These are phyloP conservation scores for Tylopilus rubrobrunneus DNA, from an alignment of 768 basidiomycete genomes.

Conservation along the genomic window DNA sequence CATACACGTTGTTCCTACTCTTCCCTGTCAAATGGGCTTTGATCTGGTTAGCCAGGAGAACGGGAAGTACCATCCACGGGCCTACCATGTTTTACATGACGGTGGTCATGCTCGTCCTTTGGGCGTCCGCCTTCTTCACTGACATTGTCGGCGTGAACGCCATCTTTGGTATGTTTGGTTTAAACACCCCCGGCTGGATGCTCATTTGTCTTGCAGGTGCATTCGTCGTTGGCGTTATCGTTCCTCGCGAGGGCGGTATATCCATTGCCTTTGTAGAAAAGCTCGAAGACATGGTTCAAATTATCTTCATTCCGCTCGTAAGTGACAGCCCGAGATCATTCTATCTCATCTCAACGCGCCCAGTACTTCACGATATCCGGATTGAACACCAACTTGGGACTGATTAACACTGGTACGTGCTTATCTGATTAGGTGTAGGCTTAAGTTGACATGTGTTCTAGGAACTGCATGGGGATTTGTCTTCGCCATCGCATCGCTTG, in stretches of 20 bases:
- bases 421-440: background rate
- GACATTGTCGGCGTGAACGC: constrained; percentile 94
- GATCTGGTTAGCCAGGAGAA: constrained; percentile 67
- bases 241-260: constrained; percentile 86
- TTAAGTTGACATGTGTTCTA: constrained; percentile 18
- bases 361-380: constrained; percentile 95
- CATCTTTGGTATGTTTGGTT: constrained; percentile 63
- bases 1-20: constrained; percentile 74
- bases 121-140: constrained; percentile 89
- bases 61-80: constrained; percentile 76
- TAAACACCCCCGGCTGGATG: background rate
- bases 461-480: constrained; percentile 87
- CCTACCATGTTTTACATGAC: constrained; percentile 92
- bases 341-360: background rate
- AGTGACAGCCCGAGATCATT: constrained; percentile 20
- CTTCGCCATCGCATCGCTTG: constrained; percentile 69
- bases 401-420: constrained; percentile 67
- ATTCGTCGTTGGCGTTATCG: constrained; percentile 76
- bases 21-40: constrained; percentile 62
- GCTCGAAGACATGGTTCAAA: constrained; percentile 89
- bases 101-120: constrained; percentile 70
- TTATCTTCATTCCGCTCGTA: constrained; percentile 86
- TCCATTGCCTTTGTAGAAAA: constrained; percentile 86
- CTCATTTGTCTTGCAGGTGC: constrained; percentile 45
- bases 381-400: constrained; percentile 83